Percentiles rank a stretch among this genome's conserved stretches.
Evolutionary conservation across 2,329 filamentous ascomycete genomes (phyloP).

Genomic region (Claviceps maximensis): DNA sequence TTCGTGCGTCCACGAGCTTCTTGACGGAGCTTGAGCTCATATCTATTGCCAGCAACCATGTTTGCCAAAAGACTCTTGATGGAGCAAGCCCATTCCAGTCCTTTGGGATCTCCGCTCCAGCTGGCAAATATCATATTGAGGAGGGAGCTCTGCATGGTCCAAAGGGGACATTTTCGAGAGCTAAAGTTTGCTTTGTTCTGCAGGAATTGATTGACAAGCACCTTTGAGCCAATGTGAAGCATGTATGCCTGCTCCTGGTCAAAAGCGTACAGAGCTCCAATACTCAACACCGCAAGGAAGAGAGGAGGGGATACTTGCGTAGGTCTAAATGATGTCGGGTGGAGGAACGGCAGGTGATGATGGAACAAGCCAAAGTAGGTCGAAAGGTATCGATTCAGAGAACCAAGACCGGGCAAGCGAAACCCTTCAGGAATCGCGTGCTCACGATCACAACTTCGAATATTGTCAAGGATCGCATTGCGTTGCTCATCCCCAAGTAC

Average conservation of each 20-base stretch:
- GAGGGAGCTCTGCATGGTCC: conserved; percentile 95
- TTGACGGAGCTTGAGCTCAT: conserved; percentile 85
- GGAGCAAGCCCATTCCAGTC: conserved; percentile 95
- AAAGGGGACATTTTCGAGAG: conserved; percentile 90
- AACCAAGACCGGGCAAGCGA: conserved; percentile 65
- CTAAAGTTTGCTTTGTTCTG: conserved; percentile 99
- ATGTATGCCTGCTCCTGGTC: conserved; percentile 95
- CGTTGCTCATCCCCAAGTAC: conserved; percentile 75
- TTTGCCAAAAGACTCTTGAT: conserved; percentile 97
- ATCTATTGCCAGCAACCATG: conserved; percentile 95
- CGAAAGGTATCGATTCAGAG: conserved; percentile 81
- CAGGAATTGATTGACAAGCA: conserved; percentile 90
- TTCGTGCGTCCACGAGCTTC: conserved; percentile 68
- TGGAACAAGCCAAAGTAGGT: conserved; percentile 98
- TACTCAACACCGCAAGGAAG: conserved; percentile 80
- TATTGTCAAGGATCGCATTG: conserved; percentile 72
- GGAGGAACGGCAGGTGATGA: conserved; percentile 89
- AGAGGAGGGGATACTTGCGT: conserved; percentile 69
- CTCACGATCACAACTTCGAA: conserved; percentile 67
- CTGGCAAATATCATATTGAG: conserved; percentile 98
- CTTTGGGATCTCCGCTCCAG: conserved; percentile 97
- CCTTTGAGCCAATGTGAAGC: conserved; percentile 93
- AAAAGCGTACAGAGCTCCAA: conserved; percentile 91
- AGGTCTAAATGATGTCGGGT: conserved; percentile 80
- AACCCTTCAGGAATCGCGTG: conserved; percentile 78